Evolutionary conservation across 352 stramenopile species (phyloP), one percentile per base, ranked within the genome.

Genomic region (Achlya hypogyna): DNA sequence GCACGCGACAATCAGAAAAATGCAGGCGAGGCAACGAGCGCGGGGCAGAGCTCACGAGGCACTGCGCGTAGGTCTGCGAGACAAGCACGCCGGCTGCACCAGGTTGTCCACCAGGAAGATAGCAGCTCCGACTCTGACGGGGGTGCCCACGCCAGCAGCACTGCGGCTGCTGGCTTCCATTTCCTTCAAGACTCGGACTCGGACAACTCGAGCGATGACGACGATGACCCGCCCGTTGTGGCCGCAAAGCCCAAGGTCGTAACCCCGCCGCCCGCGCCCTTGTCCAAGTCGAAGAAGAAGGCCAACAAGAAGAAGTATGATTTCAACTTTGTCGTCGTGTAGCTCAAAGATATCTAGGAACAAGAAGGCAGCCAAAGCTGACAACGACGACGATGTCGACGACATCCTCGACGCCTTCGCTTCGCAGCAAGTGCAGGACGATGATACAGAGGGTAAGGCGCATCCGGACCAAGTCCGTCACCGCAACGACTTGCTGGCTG

Each of bases 381-480:
- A n/a, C 10, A 74, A 77, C 2, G 67, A 66, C n/a, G 70, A 77
- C 23, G 59, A 85, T 23, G 82, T 90, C 40, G 85, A 94, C 52
- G 78, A 85, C 4, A 72, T 94, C 29, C 70, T 92, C 16, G 74
- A 92, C 28, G 78, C 79, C 27, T 71, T 92, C 16, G 78, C 75
- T 9, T 71, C 75, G 0, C 62, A 90, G 66, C 71, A 75, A 0
- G 59, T 72, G n/a, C 73, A 76, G 18, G 42, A 85, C 43, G 75
- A 71, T 32, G 69, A 81, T 1, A 73, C 81, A 12, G 73, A 78
- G 38, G 68, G 58, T 0, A 69, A 69, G 22, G 71, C 75, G 16
- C 65, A 71, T 49, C 69, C 62, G 10, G 75, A 77, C 53, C 72
- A 76, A 34, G 72, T 75, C 8, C 79, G 84, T 68, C 28, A 67